These are phyloP conservation scores for Fusarium abutilonis DNA, from an alignment of 2,329 filamentous ascomycete genomes.

Conservation along the genomic window DNA sequence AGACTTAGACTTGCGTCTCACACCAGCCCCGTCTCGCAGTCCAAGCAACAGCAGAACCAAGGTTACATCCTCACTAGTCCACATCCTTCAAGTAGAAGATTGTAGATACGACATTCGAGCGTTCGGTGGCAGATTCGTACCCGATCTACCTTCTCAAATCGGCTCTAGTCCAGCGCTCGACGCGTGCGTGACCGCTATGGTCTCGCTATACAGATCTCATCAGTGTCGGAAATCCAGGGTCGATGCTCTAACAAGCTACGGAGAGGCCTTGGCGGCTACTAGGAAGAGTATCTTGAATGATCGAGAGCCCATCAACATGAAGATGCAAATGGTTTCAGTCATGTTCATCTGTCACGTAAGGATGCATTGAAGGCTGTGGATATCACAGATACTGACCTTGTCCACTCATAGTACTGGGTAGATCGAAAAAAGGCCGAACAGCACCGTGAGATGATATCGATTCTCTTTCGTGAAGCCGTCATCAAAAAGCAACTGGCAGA, in stretches of 20 bases:
- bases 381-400: not conserved
- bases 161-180: conserved; percentile 31
- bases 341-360: conserved; percentile 39
- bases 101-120: conserved; percentile 36
- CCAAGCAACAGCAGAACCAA: conserved; percentile 30
- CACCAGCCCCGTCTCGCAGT: not conserved
- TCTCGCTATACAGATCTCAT: conserved; percentile 25
- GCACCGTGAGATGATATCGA: conserved; percentile 31
- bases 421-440: conserved; percentile 22
- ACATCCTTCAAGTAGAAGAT: conserved; percentile 36
- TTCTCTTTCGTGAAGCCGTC: conserved; percentile 32
- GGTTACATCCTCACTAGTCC: conserved; percentile 26
- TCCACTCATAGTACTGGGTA: conserved; percentile 18
- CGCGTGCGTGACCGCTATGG: conserved; percentile 29
- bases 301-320: conserved; percentile 13
- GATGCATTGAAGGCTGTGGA: not conserved
- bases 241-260: conserved; percentile 29
- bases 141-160: conserved; percentile 30
- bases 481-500: conserved; percentile 13
- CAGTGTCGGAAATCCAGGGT: conserved; percentile 12
- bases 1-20: not conserved
- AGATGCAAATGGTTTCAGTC: conserved; percentile 29
- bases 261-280: conserved; percentile 21
- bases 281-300: conserved; percentile 17
- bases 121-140: conserved; percentile 28